A percentile compares a stretch with the other conserved stretches of the same genome.
Evolutionary conservation across 306 rosid genomes (phyloP).

Genomic region (Heteromeles arbutifolia): DNA sequence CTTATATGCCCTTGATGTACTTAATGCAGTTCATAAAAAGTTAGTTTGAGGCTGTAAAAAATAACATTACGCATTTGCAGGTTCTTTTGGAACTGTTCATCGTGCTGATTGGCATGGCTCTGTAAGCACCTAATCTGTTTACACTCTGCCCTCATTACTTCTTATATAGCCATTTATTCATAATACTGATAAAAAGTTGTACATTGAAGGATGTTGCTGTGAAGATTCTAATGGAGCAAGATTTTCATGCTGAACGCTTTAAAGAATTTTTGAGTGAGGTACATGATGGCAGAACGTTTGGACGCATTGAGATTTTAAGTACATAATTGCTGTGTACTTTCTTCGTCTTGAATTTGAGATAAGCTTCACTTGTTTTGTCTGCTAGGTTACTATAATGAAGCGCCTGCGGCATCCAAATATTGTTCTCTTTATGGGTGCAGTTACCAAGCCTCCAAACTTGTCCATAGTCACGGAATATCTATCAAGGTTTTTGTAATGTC

Average conservation of each 20-base stretch:
- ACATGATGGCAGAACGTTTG: slow-evolving; percentile 15
- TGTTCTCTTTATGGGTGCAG: slow-evolving; percentile 98
- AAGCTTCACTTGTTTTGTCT: slow-evolving; percentile 23
- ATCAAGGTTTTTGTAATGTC: slow-evolving; percentile 58
- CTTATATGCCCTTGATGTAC: slow-evolving; percentile 13
- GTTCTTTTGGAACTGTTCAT: slow-evolving; percentile 97
- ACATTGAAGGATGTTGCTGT: slow-evolving; percentile 87
- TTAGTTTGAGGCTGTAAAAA: slow-evolving; percentile 7
- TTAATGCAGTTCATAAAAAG: slow-evolving; percentile 13
- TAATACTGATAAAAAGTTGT: neutral
- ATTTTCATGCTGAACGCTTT: slow-evolving; percentile 77
- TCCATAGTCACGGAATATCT: slow-evolving; percentile 97
- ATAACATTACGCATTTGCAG: slow-evolving; percentile 46
- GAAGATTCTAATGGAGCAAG: slow-evolving; percentile 97
- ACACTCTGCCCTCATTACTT: slow-evolving; percentile 4
- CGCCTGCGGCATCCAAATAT: slow-evolving; percentile 92
- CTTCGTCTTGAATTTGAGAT: slow-evolving; percentile 19
- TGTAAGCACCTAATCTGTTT: slow-evolving; percentile 42
- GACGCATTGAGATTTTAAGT: neutral
- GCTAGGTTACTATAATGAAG: slow-evolving; percentile 94
- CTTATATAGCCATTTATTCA: neutral
- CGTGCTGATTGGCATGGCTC: slow-evolving; percentile 99
- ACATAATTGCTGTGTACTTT: neutral
- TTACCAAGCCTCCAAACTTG: slow-evolving; percentile 88
- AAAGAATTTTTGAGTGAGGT: slow-evolving; percentile 97